phyloP scores from a whole-genome alignment of 495 filamentous ascomycete species.

The Aspergillus taichungensis region DNA sequence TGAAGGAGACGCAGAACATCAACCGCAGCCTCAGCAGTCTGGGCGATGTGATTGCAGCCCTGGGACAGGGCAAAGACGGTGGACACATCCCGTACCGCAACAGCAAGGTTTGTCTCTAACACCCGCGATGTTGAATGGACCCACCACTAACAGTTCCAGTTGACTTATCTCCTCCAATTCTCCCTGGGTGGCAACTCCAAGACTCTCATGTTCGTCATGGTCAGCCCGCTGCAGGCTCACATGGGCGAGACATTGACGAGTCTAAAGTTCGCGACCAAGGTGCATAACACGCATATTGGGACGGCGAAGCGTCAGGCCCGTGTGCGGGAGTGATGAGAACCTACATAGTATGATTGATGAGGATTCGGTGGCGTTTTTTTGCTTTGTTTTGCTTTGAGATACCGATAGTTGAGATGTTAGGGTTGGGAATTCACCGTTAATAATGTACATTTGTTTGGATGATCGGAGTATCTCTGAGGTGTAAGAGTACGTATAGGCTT shows the following conservation, averaged over 20 bases:
- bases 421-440: too few relatives aligned
- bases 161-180: conserved; percentile 93
- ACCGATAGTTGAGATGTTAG: too few relatives aligned
- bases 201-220: conserved; percentile 99
- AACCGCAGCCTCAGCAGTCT: conserved; percentile 88
- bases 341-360: background rate
- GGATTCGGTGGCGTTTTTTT: conserved; percentile 17
- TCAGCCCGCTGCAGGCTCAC: conserved; percentile 85
- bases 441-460: too few relatives aligned
- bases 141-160: conserved; percentile 34
- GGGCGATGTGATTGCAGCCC: conserved; percentile 86
- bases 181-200: conserved; percentile 92
- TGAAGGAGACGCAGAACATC: conserved; percentile 95
- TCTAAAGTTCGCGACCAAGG: conserved; percentile 94
- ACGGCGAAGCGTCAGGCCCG: conserved; percentile 72
- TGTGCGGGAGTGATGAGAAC: conserved; percentile 38
- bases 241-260: conserved; percentile 89
- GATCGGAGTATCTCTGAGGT: too few relatives aligned
- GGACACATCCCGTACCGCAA: conserved; percentile 90
- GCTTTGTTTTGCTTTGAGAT: conserved; percentile 5
- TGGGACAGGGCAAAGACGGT: conserved; percentile 78
- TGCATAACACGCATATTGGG: conserved; percentile 82
- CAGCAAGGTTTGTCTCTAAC: conserved; percentile 61
- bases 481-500: too few relatives aligned
- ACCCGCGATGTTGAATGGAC: background rate